Conservation (phyloP, 2,329 filamentous ascomycete genomes). For the Penicillium griseofulvum region DNA sequence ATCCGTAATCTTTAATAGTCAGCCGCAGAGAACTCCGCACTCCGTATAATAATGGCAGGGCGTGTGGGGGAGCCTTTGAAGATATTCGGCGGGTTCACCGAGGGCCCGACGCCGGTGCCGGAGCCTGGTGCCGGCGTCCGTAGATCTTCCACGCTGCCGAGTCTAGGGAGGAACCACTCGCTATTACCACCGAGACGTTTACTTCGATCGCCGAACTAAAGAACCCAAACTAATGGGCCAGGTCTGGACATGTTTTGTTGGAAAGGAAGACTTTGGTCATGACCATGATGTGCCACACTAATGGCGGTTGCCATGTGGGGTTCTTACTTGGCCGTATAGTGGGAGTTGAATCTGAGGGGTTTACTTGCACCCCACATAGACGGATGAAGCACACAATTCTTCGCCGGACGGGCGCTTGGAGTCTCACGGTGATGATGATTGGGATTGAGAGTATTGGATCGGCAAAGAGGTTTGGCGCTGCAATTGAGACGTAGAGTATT, state of each 20-base stretch:
- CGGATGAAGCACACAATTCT: constrained; percentile 31
- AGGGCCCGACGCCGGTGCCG: constrained; percentile 5
- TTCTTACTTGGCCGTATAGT: not conserved
- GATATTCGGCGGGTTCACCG: constrained; percentile 1
- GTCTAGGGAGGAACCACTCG: constrained; percentile 22
- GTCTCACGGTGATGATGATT: constrained; percentile 29
- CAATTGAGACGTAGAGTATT: constrained; percentile 29
- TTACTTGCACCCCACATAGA: constrained; percentile 26
- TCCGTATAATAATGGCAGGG: constrained; percentile 5
- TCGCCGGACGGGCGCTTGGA: constrained; percentile 28
- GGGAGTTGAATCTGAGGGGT: not conserved
- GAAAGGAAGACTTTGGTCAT: constrained; percentile 23
- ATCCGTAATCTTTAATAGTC: too few relatives aligned
- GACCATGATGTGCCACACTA: constrained; percentile 28
- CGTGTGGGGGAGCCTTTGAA: constrained; percentile 1
- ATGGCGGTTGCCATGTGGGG: constrained; percentile 26
- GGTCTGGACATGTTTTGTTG: too few relatives aligned
- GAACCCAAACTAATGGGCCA: too few relatives aligned
- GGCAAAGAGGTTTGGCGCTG: constrained; percentile 30
- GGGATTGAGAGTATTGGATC: constrained; percentile 32
- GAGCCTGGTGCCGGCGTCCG: constrained; percentile 5
- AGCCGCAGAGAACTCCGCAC: too few relatives aligned
- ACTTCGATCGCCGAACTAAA: constrained; percentile 34
- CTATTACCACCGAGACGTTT: constrained; percentile 30
- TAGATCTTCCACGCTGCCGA: constrained; percentile 16